Evolutionary conservation across 2,329 filamentous ascomycete species (phyloP).

Genomic region (Apiospora hydei): DNA sequence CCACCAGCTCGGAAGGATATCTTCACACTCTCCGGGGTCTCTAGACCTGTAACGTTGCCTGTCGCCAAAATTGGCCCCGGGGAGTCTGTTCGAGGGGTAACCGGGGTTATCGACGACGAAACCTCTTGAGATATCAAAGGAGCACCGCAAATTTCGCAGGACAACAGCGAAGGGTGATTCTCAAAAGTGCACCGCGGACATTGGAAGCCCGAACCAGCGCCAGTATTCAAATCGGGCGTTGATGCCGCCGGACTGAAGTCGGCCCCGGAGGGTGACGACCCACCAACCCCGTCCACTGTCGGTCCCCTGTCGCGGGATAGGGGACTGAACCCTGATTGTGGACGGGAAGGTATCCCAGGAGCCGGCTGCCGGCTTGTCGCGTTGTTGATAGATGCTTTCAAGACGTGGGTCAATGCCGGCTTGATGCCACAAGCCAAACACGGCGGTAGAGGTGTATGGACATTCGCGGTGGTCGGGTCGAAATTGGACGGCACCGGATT

Average conservation of each 20-base stretch:
- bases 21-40: slow-evolving; percentile 80
- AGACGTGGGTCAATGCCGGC: slow-evolving; percentile 79
- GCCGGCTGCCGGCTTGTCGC: slow-evolving; percentile 59
- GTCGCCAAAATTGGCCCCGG: slow-evolving; percentile 73
- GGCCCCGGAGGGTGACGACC: not conserved
- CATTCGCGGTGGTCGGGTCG: slow-evolving; percentile 81
- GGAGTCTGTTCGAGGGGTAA: slow-evolving; percentile 69
- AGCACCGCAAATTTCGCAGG: slow-evolving; percentile 91
- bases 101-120: slow-evolving; percentile 48
- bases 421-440: slow-evolving; percentile 95
- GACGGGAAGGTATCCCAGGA: slow-evolving; percentile 27
- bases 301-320: slow-evolving; percentile 15
- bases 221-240: not conserved
- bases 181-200: slow-evolving; percentile 93
- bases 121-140: slow-evolving; percentile 67
- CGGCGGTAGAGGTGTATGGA: slow-evolving; percentile 81
- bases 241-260: not conserved
- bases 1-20: slow-evolving; percentile 90
- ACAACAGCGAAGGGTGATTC: slow-evolving; percentile 85
- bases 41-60: slow-evolving; percentile 48
- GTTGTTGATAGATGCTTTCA: slow-evolving; percentile 86
- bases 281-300: not conserved
- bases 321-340: slow-evolving; percentile 26
- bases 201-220: slow-evolving; percentile 52
- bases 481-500: slow-evolving; percentile 95